Percentiles rank a stretch among this genome's conserved stretches.
These are phyloP conservation scores for Penicillium sp. DNA, from an alignment of 2,329 filamentous ascomycete genomes.

Conservation along the genomic window DNA sequence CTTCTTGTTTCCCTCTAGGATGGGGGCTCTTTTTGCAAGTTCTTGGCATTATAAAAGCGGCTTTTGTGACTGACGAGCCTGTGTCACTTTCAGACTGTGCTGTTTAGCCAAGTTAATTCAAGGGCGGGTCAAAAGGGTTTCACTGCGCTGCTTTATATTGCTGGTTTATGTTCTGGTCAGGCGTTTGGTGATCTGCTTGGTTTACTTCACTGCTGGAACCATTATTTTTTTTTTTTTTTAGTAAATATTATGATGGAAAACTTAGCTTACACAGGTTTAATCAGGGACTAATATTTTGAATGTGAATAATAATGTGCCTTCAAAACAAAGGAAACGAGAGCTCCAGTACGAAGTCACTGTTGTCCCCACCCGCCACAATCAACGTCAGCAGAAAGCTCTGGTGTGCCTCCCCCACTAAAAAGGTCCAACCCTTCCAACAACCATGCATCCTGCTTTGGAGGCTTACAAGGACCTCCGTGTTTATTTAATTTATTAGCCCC, in stretches of 20 bases:
- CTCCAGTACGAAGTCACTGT: background rate
- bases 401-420: background rate
- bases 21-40: background rate
- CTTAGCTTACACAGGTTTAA: background rate
- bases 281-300: background rate
- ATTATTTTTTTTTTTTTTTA: too few relatives aligned
- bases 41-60: slow-evolving; percentile 4
- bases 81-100: background rate
- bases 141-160: background rate
- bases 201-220: background rate
- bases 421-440: background rate
- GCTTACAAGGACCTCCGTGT: background rate
- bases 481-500: background rate
- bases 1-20: background rate
- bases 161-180: background rate
- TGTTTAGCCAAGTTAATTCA: background rate
- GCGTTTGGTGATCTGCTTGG: background rate
- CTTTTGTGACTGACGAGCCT: background rate
- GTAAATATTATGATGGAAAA: background rate
- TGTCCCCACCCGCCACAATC: slow-evolving; percentile 11
- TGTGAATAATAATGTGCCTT: background rate
- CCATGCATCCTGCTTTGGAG: background rate
- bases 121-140: background rate
- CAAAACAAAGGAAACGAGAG: background rate
- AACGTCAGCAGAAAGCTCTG: slow-evolving; percentile 17